Evolutionary conservation across 768 basidiomycete genomes (phyloP), one percentile per base, ranked within the genome.

Genomic region (Strobilomyces dryophilus): DNA sequence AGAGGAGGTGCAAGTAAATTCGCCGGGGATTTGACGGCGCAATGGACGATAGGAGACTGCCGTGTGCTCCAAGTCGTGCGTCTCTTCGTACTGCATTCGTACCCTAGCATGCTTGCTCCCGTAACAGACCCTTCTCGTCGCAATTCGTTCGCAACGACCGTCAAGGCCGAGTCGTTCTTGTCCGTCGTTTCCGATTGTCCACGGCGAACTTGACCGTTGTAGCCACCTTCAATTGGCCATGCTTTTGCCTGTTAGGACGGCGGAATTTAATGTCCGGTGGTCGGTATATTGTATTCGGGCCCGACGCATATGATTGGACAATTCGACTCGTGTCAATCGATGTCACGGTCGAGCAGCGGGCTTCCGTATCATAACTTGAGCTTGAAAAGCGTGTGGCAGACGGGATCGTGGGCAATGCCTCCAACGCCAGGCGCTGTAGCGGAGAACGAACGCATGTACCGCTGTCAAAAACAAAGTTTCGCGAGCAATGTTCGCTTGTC

Each of bases 1-100:
- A 36, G 54, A 58, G 15, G 65, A 68, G 31, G 66, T 61, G 0
- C 53, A 61, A 52, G 14, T 61, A 36, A 17, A 61, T 29, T 4
- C 47, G 49, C 11, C 47, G 57, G 8, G 47, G 57, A 52, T 47
- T 50, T 21, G 26, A 51, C 5, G 55, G 37, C 17, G 7, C n/a
- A 15, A 36, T 43, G 35, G 31, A 29, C 2, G 27, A 43, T 15
- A 58, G 18, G 39, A 51, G 36, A 18, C 11, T 42, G 24, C 43
- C 47, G 40, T 61, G 1, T 60, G 42, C 11, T 32, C 47, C 2
- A 27, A 59, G 15, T 10, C 51, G 64, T 59, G 8, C 3, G 57
- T 18, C 9, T 9, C 37, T n/a, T 45, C 5, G 0, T 21, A 3
- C 1, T 5, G 12, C 5, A 21, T 36, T 36, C 35, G 5, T 15